phyloP scores from a whole-genome alignment of 441 rosid species.

The Populus tomentosa region DNA sequence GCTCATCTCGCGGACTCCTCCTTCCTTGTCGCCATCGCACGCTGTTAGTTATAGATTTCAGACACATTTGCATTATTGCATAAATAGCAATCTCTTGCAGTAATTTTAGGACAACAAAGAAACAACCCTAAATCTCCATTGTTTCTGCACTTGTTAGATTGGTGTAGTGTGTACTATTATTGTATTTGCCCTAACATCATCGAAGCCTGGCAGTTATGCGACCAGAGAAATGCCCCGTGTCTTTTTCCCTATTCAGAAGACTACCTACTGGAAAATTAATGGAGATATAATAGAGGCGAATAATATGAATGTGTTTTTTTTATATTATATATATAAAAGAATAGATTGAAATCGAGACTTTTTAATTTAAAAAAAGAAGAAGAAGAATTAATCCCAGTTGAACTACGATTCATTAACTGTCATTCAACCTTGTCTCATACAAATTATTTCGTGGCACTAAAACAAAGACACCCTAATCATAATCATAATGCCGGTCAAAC shows the following conservation, averaged over 20 bases:
- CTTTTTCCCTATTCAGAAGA: neutral
- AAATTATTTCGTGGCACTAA: neutral
- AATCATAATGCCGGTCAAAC: conserved; percentile 5
- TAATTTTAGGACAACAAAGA: neutral
- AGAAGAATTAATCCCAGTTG: neutral
- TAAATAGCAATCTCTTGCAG: neutral
- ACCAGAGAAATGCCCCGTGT: neutral
- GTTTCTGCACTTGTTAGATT: neutral
- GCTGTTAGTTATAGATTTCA: neutral
- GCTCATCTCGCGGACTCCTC: conserved; percentile 7
- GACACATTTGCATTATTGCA: neutral
- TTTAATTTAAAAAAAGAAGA: neutral
- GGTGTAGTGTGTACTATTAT: neutral
- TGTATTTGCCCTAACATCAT: neutral
- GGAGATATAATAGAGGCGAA: neutral
- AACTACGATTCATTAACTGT: no score
- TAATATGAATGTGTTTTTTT: no score
- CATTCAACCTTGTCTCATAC: no score
- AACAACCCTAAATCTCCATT: neutral
- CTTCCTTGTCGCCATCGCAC: neutral
- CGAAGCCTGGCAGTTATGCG: neutral
- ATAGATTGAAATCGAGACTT: no score
- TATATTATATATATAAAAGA: no score
- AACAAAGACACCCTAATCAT: conserved; percentile 3
- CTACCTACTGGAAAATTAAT: neutral